Evolutionary conservation across 1,139 yeast genomes (phyloP).

Genomic region (Pichia sp.): DNA sequence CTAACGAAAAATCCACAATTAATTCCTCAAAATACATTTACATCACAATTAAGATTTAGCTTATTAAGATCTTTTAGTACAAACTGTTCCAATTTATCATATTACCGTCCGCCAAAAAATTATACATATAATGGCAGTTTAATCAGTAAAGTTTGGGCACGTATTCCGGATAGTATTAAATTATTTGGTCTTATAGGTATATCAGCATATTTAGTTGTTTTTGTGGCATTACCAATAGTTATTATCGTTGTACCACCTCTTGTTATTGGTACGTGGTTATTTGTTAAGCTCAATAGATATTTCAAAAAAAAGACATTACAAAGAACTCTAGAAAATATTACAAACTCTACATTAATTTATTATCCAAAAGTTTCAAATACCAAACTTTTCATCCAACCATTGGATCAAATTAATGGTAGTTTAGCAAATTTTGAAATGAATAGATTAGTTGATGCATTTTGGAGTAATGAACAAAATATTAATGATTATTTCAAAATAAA

Average conservation of each 20-base stretch:
- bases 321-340: slow-evolving; percentile 20
- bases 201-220: slow-evolving; percentile 28
- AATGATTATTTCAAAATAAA: slow-evolving; percentile 22
- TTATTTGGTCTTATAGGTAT: slow-evolving; percentile 26
- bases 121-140: slow-evolving; percentile 13
- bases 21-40: slow-evolving; percentile 3
- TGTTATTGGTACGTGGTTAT: slow-evolving; percentile 29
- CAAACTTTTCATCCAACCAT: slow-evolving; percentile 17
- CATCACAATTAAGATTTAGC: slow-evolving; percentile 1
- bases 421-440: slow-evolving; percentile 27
- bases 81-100: neutral
- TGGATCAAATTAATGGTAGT: slow-evolving; percentile 25
- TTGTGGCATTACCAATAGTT: slow-evolving; percentile 33
- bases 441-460: slow-evolving; percentile 32
- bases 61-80: slow-evolving; percentile 9
- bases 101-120: slow-evolving; percentile 22
- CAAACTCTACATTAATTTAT: slow-evolving; percentile 22
- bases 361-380: slow-evolving; percentile 15
- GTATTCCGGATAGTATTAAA: slow-evolving; percentile 30
- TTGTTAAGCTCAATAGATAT: slow-evolving; percentile 19
- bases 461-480: slow-evolving; percentile 30
- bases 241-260: slow-evolving; percentile 33
- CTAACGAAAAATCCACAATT: slow-evolving; percentile 3
- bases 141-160: slow-evolving; percentile 16
- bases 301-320: slow-evolving; percentile 20